Evolutionary conservation across 352 stramenopile genomes (phyloP).

Genomic region (Globisporangium okanoganense): DNA sequence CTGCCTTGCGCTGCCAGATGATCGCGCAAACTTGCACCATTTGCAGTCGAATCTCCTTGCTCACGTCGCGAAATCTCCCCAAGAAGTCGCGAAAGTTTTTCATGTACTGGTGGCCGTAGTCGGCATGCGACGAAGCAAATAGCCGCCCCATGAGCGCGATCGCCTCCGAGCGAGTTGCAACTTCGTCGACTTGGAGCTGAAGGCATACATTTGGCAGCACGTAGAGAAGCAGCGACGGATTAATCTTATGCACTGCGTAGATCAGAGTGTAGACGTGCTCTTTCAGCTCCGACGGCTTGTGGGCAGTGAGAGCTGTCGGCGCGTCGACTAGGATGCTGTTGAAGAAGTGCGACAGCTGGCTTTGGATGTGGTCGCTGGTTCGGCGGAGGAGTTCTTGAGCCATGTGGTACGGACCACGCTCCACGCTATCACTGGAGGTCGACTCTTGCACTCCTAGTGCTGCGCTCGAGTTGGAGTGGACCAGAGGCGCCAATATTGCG

Average conservation of each 20-base stretch:
- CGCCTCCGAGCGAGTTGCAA: slow-evolving; percentile 73
- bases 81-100: slow-evolving; percentile 86
- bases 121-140: slow-evolving; percentile 69
- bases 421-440: not conserved
- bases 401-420: slow-evolving; percentile 47
- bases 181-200: slow-evolving; percentile 84
- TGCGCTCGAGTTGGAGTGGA: slow-evolving; percentile 22
- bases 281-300: slow-evolving; percentile 54
- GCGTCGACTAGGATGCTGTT: slow-evolving; percentile 77
- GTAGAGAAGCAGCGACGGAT: slow-evolving; percentile 66
- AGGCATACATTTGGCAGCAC: slow-evolving; percentile 85
- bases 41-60: slow-evolving; percentile 83
- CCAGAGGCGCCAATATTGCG: slow-evolving; percentile 49
- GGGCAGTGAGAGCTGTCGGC: slow-evolving; percentile 16
- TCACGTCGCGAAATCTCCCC: slow-evolving; percentile 80
- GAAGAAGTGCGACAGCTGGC: slow-evolving; percentile 70
- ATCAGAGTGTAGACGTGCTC: slow-evolving; percentile 84
- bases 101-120: slow-evolving; percentile 74
- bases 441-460: not conserved
- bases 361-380: slow-evolving; percentile 64
- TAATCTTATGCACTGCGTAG: slow-evolving; percentile 81
- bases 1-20: slow-evolving; percentile 72
- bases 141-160: slow-evolving; percentile 74
- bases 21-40: slow-evolving; percentile 71
- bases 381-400: slow-evolving; percentile 71